Evolutionary conservation across 1,284 basidiomycete genomes (phyloP).

Genomic region (Austroboletus novae-zelandiae): DNA sequence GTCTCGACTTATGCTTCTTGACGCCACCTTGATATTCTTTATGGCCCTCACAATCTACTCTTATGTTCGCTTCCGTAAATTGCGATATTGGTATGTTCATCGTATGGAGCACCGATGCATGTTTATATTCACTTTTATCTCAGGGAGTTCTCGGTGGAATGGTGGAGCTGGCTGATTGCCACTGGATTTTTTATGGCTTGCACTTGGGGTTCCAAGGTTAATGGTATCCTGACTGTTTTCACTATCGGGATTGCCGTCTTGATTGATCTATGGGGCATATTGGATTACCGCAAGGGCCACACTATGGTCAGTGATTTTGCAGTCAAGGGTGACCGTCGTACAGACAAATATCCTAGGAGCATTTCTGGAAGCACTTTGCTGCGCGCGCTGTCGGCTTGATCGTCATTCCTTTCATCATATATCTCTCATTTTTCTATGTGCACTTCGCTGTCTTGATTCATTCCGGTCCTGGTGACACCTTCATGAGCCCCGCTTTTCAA

Average conservation of each 20-base stretch:
- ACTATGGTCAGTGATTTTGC: slow-evolving; percentile 64
- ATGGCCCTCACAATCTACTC: slow-evolving; percentile 91
- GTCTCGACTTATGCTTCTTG: slow-evolving; percentile 93
- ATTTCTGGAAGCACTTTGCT: slow-evolving; percentile 87
- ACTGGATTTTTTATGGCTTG: slow-evolving; percentile 94
- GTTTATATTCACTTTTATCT: not conserved
- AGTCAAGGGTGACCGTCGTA: not conserved
- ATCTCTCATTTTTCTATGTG: slow-evolving; percentile 95
- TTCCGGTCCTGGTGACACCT: slow-evolving; percentile 91
- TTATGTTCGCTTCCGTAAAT: slow-evolving; percentile 96
- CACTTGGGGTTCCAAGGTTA: slow-evolving; percentile 98
- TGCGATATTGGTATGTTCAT: slow-evolving; percentile 76
- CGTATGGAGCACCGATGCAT: not conserved
- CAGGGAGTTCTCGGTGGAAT: slow-evolving; percentile 82
- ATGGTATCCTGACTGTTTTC: slow-evolving; percentile 90
- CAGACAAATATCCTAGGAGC: slow-evolving; percentile 54
- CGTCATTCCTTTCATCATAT: slow-evolving; percentile 83
- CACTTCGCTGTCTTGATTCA: slow-evolving; percentile 91
- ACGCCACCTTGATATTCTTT: slow-evolving; percentile 95
- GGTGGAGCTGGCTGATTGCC: slow-evolving; percentile 94
- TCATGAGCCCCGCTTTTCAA: slow-evolving; percentile 99
- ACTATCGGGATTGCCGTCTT: slow-evolving; percentile 90
- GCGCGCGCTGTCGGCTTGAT: slow-evolving; percentile 90
- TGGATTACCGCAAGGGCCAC: slow-evolving; percentile 84
- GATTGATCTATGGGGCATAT: slow-evolving; percentile 92